A percentile compares a stretch with the other conserved stretches of the same genome.
These are phyloP conservation scores for Taphrina confusa DNA, from an alignment of 1,139 yeast genomes.

Conservation along the genomic window DNA sequence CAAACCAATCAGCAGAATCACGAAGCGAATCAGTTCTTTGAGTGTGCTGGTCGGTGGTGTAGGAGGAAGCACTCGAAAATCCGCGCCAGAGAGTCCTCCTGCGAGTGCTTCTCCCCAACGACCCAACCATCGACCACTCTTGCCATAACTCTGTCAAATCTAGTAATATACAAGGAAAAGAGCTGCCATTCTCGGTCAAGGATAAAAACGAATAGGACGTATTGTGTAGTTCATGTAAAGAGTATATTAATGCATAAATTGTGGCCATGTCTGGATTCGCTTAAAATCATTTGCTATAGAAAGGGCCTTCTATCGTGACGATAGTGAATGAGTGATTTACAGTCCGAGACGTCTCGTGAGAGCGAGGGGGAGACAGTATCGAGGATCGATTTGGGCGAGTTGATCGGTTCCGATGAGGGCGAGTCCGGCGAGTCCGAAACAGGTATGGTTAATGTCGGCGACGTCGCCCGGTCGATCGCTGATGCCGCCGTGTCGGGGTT, in stretches of 20 bases:
- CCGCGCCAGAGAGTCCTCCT: neutral
- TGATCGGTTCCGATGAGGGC: constrained; percentile 65
- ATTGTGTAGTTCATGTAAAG: too few species aligned
- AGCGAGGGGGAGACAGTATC: constrained; percentile 72
- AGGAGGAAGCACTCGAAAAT: neutral
- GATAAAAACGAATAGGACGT: too few species aligned
- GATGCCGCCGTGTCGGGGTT: constrained; percentile 76
- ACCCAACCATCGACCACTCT: constrained; percentile 11
- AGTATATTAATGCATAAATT: too few species aligned
- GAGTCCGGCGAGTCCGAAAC: constrained; percentile 85
- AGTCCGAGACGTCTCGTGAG: constrained; percentile 5
- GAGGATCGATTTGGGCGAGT: constrained; percentile 71
- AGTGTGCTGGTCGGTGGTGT: neutral
- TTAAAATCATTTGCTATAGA: too few species aligned
- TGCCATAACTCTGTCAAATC: too few species aligned
- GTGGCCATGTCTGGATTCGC: too few species aligned
- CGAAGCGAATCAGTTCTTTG: constrained; percentile 10
- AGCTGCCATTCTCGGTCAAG: too few species aligned
- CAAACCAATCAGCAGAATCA: constrained; percentile 15
- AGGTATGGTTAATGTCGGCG: constrained; percentile 89
- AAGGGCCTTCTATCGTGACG: too few species aligned
- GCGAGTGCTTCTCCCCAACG: neutral
- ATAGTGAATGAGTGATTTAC: too few species aligned
- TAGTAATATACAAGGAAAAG: too few species aligned
- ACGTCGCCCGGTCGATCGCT: constrained; percentile 89